Conservation (phyloP, 495 filamentous ascomycete genomes). For the Melanomma pulvis-pyrius region DNA sequence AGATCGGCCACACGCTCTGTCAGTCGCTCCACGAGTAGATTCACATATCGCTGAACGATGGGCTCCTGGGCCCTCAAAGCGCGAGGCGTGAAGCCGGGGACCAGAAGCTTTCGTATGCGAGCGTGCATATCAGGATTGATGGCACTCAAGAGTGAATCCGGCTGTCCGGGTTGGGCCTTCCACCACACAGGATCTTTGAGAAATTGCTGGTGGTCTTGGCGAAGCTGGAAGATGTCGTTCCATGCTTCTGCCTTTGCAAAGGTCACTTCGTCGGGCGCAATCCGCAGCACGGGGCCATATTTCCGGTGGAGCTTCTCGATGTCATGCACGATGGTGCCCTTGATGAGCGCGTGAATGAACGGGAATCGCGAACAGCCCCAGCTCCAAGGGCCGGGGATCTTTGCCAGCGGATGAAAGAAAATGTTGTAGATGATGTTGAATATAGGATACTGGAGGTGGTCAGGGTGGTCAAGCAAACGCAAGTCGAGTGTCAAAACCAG, state of each 20-base stretch:
- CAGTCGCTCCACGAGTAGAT: background rate
- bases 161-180: background rate
- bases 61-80: slow-evolving; percentile 23
- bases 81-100: slow-evolving; percentile 15
- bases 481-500: no score
- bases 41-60: slow-evolving; percentile 18
- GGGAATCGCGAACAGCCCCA: background rate
- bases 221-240: slow-evolving; percentile 39
- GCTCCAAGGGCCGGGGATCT: background rate
- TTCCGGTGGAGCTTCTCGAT: background rate
- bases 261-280: slow-evolving; percentile 40
- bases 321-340: background rate
- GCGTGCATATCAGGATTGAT: slow-evolving; percentile 1
- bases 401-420: background rate
- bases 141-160: slow-evolving; percentile 5
- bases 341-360: background rate
- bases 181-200: slow-evolving; percentile 9
- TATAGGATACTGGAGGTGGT: background rate
- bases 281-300: slow-evolving; percentile 33
- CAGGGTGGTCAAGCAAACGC: no score
- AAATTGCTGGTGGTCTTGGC: slow-evolving; percentile 24
- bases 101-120: background rate
- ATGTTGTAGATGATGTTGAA: background rate
- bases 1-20: background rate
- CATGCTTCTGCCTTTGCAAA: slow-evolving; percentile 38